These are phyloP conservation scores for Exophiala sp. DNA, from an alignment of 2,329 filamentous ascomycete species.

Conservation along the genomic window DNA sequence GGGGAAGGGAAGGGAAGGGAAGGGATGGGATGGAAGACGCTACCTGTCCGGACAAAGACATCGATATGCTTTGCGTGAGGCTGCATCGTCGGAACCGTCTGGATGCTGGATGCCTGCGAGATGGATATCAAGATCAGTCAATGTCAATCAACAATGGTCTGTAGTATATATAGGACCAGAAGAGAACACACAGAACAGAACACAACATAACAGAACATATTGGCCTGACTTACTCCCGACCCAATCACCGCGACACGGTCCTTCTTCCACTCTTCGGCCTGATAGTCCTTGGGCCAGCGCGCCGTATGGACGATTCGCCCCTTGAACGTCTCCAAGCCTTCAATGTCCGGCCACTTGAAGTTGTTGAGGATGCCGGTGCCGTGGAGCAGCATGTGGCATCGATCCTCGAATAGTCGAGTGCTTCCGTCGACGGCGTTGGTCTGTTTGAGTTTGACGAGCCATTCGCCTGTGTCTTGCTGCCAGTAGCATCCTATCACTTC, in stretches of 20 bases:
- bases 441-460: constrained; percentile 46
- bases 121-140: too few relatives aligned
- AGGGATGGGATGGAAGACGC: background rate
- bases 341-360: constrained; percentile 39
- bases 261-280: constrained; percentile 41
- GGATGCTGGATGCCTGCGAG: constrained; percentile 38
- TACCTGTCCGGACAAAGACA: constrained; percentile 43
- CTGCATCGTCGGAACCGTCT: constrained; percentile 45
- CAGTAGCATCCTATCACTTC: constrained; percentile 45
- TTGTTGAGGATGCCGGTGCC: constrained; percentile 48
- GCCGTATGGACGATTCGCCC: constrained; percentile 39
- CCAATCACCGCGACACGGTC: constrained; percentile 43
- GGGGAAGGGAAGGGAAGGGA: background rate
- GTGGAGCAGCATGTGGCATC: constrained; percentile 42
- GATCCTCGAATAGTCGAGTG: constrained; percentile 38
- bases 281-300: constrained; percentile 43
- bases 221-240: constrained; percentile 39
- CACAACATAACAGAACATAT: too few relatives aligned
- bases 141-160: constrained; percentile 6
- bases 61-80: constrained; percentile 43
- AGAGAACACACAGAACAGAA: too few relatives aligned
- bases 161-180: too few relatives aligned
- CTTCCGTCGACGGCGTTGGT: constrained; percentile 32
- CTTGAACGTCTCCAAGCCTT: constrained; percentile 41
- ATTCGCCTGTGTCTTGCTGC: constrained; percentile 46